phyloP scores from a whole-genome alignment of 1,284 basidiomycete species.

The Boletus smithii region DNA sequence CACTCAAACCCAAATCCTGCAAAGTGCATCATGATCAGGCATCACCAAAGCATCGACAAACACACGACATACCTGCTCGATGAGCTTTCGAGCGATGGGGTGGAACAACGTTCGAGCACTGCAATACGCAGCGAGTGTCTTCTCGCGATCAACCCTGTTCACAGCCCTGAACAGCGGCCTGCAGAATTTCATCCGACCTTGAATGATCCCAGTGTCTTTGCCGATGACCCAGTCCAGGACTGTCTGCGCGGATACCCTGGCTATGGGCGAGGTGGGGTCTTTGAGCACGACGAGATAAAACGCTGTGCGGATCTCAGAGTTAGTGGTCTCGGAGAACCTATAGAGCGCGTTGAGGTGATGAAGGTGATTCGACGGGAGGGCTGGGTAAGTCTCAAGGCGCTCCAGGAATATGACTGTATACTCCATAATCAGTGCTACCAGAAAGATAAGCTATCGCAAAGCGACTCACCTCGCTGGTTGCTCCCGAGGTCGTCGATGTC shows the following conservation, averaged over 20 bases:
- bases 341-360: constrained; percentile 57
- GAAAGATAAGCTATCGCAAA: background rate
- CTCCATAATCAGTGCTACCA: background rate
- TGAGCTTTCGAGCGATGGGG: constrained; percentile 72
- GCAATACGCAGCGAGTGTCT: constrained; percentile 63
- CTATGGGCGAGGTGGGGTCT: constrained; percentile 48
- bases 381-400: constrained; percentile 52
- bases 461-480: constrained; percentile 58
- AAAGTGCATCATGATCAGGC: background rate
- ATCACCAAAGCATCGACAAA: background rate
- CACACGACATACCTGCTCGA: constrained; percentile 58
- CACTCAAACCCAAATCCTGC: constrained; percentile 25
- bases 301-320: constrained; percentile 70
- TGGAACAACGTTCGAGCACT: constrained; percentile 62
- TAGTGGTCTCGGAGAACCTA: constrained; percentile 47
- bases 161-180: constrained; percentile 62
- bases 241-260: constrained; percentile 45
- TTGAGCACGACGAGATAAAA: constrained; percentile 66
- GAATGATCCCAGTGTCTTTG: constrained; percentile 55
- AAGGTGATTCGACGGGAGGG: constrained; percentile 57
- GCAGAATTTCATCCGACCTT: constrained; percentile 84
- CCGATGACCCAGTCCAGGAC: constrained; percentile 72
- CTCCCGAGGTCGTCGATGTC: constrained; percentile 62
- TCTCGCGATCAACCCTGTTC: constrained; percentile 53
- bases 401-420: constrained; percentile 70